Evolutionary conservation across 805 yeast genomes (phyloP), one percentile per base, ranked within the genome.

Genomic region (Millerozyma acaciae): DNA sequence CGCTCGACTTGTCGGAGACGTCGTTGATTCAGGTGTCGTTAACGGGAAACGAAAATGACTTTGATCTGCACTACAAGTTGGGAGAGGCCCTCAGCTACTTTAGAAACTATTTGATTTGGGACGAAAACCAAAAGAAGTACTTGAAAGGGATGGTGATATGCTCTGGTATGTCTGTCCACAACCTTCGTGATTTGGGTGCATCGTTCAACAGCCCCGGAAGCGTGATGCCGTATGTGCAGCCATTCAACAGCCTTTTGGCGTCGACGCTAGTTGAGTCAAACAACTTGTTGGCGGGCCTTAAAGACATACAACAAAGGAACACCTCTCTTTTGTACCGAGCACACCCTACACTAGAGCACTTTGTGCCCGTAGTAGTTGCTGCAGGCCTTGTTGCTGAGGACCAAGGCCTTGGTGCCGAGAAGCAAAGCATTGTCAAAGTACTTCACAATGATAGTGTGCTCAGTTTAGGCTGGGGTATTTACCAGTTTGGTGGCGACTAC

Each of bases 101-200:
- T 42, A 65, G 88, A 40, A 61, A 66, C 2, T 55, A 73, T 32
- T 36, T 44, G 32, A 39, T 63, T 29, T 57, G 60, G 57, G 61
- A 62, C 38, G 51, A 55, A 15, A 29, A 33, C n/a, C 34, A 45
- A 21, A 30, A 47, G 12, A 43, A 40, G 26, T 45, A 57, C 35
- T 43, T 60, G 18, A 45, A 46, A n/a, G 68, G 70, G 4, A 23
- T 76, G 35, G 60, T 84, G 2, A 53, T 84, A 4, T 71, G 77
- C 34, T 80, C 89, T 1, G 95, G 95, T 4, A 80, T 82, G 84
- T 68, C 86, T 5, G 93, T 83, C 15, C 94, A 84, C 55, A 85
- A 84, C 48, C 63, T 84, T 26, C 42, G 76, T 22, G 88, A 82
- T 37, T 30, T 76, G 15, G 63, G 75, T 2, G 16, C 19, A 14